Evolutionary conservation across 495 filamentous ascomycete species (phyloP), one percentile per base, ranked within the genome.

Genomic region (Penicillium atrosanguineum): DNA sequence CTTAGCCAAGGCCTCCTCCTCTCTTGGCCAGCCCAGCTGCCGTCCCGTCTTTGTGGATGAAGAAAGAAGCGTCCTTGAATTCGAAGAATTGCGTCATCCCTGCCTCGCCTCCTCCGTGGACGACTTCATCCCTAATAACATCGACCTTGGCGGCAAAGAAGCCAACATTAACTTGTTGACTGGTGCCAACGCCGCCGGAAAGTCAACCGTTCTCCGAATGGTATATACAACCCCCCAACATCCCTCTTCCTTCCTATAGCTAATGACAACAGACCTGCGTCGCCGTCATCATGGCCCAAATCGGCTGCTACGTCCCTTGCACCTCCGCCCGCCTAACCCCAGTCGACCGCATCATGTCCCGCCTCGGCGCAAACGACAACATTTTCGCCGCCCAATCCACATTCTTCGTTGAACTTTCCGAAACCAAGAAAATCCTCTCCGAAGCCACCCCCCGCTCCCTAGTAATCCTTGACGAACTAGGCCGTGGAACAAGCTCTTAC

Each of bases 351-450:
- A 97, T 99, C 77, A 99, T 99, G 95, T 96, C 91, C 6, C 91
- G 95, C 20, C 87, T 99, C 0, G 95, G 95, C 14, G 95, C 95
- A 44, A 96, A 97, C 65, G 94, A 99, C 80, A 96, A 97, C 71
- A 97, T 99, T 68, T 97, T 99, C 65, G 95, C 93, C 20, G 90
- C 93, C 3, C 95, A 99, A 71, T 91, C 87, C 21, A 99, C 94
- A 28, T 99, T 99, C 81, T 97, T 99, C 68, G 93, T 99, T 44
- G 94, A 99, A 69, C 79, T 99, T 7, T 88, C 91, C 4, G 95
- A 99, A 64, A 99, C 94, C 8, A 96, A 97, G 75, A 97, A 97
- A 77, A 99, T 99, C 47, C 84, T 99, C 4, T 83, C 89, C 2
- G 94, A 99, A 74, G 94, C 94, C 15, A 97, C 94, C 0, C 88